Evolutionary conservation across 495 filamentous ascomycete genomes (phyloP).

Genomic region (Hypoxylon subgilvum): DNA sequence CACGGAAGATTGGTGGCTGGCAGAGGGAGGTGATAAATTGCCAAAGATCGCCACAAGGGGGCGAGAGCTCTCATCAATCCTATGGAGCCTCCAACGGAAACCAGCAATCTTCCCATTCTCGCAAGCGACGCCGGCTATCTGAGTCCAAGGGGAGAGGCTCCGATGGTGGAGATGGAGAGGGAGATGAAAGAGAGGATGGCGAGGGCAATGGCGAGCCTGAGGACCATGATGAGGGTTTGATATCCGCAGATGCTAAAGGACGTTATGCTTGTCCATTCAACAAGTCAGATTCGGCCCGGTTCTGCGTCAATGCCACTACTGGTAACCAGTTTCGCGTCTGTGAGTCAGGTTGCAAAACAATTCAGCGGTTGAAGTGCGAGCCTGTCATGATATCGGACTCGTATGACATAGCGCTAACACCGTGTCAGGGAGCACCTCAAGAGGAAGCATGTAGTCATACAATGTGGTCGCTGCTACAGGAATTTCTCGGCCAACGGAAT

Average conservation of each 20-base stretch:
- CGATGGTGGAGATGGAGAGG: conserved; percentile 15
- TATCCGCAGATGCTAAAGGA: background rate
- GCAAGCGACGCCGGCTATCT: conserved; percentile 1
- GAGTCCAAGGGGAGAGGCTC: conserved; percentile 1
- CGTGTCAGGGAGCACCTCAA: conserved; percentile 20
- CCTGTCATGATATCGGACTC: background rate
- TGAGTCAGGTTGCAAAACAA: conserved; percentile 22
- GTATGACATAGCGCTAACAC: background rate
- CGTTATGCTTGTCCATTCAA: conserved; percentile 24
- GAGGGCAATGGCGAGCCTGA: conserved; percentile 7
- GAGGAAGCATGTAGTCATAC: conserved; percentile 16
- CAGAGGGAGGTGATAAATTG: conserved; percentile 15
- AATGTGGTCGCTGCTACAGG: conserved; percentile 18
- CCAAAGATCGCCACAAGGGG: background rate
- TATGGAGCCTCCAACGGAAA: background rate
- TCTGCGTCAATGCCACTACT: conserved; percentile 10
- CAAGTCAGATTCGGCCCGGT: conserved; percentile 3
- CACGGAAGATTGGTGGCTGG: conserved; percentile 17
- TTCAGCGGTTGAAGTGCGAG: conserved; percentile 21
- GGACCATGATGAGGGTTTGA: conserved; percentile 8
- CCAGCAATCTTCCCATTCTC: background rate
- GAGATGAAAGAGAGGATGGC: conserved; percentile 12
- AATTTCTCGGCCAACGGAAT: conserved; percentile 7
- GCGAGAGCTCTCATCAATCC: background rate
- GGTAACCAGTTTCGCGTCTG: conserved; percentile 13